A percentile compares a stretch with the other conserved stretches of the same genome.
phyloP scores from a whole-genome alignment of 1,284 basidiomycete species.

The Prillingera fragicola region DNA sequence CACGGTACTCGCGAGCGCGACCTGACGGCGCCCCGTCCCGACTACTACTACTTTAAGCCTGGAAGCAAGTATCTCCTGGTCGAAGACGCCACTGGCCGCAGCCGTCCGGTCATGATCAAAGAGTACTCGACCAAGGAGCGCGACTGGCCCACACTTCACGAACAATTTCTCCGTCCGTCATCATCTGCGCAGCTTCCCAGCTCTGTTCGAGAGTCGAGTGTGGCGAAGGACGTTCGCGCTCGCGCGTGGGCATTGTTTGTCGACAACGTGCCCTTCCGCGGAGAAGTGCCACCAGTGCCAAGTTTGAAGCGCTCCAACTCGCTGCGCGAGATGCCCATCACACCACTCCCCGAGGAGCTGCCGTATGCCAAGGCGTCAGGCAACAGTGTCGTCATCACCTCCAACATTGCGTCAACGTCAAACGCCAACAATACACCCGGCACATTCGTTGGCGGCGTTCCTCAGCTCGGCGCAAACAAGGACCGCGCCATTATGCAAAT shows the following conservation, averaged over 20 bases:
- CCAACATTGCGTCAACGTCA: constrained; percentile 80
- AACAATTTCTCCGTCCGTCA: constrained; percentile 42
- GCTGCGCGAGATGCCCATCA: constrained; percentile 20
- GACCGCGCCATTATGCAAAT: constrained; percentile 45
- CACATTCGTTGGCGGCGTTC: constrained; percentile 20
- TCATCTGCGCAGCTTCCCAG: constrained; percentile 23
- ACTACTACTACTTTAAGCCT: constrained; percentile 82
- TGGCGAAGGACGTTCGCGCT: constrained; percentile 31
- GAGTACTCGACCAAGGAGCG: constrained; percentile 51
- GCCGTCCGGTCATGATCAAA: constrained; percentile 54
- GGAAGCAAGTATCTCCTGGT: constrained; percentile 76
- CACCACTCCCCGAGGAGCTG: constrained; percentile 25
- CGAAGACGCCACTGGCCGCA: constrained; percentile 78
- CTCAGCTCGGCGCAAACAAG: constrained; percentile 29
- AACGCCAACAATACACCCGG: constrained; percentile 31
- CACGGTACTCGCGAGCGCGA: constrained; percentile 88
- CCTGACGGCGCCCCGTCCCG: constrained; percentile 74
- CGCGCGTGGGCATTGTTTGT: constrained; percentile 40
- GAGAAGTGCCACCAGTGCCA: constrained; percentile 32
- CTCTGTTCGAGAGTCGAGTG: constrained; percentile 7
- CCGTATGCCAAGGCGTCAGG: constrained; percentile 77
- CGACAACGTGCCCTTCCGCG: constrained; percentile 30
- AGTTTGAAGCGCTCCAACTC: constrained; percentile 32
- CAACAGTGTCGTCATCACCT: constrained; percentile 89
- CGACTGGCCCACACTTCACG: constrained; percentile 53